These are phyloP conservation scores for Diutina mesorugosa DNA, from an alignment of 1,139 yeast species.

Conservation along the genomic window DNA sequence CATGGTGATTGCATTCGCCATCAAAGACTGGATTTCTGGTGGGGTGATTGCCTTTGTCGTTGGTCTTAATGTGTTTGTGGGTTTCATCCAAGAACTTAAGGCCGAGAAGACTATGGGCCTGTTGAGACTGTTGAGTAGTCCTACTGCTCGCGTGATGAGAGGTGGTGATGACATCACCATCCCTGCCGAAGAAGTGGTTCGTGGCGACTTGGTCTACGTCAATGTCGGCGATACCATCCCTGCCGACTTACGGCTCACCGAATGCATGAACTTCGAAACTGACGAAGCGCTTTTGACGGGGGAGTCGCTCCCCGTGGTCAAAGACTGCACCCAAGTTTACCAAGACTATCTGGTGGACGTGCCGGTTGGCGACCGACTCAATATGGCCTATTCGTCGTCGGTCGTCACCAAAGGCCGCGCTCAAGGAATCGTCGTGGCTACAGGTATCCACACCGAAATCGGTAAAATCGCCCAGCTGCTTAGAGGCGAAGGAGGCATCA, in stretches of 20 bases:
- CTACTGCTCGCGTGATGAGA: constrained; percentile 60
- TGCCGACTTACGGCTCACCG: constrained; percentile 57
- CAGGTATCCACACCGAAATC: constrained; percentile 64
- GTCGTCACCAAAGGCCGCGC: constrained; percentile 72
- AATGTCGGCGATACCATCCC: constrained; percentile 73
- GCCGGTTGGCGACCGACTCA: constrained; percentile 68
- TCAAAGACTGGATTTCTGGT: constrained; percentile 71
- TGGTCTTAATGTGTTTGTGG: constrained; percentile 52
- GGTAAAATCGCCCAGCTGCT: constrained; percentile 66
- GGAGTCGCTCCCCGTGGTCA: constrained; percentile 66
- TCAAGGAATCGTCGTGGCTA: constrained; percentile 49
- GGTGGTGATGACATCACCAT: constrained; percentile 47
- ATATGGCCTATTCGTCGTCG: constrained; percentile 63
- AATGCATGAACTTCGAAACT: constrained; percentile 56
- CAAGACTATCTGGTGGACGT: not conserved
- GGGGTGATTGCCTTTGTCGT: constrained; percentile 72
- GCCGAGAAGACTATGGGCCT: constrained; percentile 81
- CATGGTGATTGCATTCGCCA: constrained; percentile 64
- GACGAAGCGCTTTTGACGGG: constrained; percentile 77
- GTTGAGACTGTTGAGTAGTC: constrained; percentile 53
- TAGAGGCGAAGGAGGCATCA: constrained; percentile 16
- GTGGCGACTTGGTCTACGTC: constrained; percentile 60
- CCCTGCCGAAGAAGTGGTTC: constrained; percentile 59
- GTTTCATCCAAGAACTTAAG: constrained; percentile 56
- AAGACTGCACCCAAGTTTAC: constrained; percentile 33